Evolutionary conservation across 2,329 filamentous ascomycete species (phyloP).

Genomic region (Mycocentrospora acerina): DNA sequence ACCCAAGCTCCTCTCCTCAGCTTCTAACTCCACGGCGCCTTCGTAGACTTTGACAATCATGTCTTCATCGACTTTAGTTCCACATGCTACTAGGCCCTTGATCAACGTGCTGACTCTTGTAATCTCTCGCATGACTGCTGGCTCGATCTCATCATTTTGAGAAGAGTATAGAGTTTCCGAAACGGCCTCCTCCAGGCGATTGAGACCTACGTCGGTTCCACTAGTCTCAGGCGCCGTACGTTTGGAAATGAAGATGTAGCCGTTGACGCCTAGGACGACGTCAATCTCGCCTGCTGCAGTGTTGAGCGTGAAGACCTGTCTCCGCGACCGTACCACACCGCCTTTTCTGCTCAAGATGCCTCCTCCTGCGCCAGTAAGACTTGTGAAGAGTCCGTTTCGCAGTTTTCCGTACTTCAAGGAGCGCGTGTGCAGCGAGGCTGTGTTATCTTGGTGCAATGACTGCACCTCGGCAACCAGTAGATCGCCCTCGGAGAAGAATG

Average conservation of each 20-base stretch:
- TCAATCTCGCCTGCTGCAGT: slow-evolving; percentile 70
- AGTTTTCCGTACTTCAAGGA: slow-evolving; percentile 93
- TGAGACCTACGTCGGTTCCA: slow-evolving; percentile 65
- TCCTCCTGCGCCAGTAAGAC: slow-evolving; percentile 77
- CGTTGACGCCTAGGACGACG: slow-evolving; percentile 90
- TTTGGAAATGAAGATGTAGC: slow-evolving; percentile 93
- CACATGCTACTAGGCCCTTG: slow-evolving; percentile 76
- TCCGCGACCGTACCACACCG: slow-evolving; percentile 78
- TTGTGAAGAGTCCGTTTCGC: slow-evolving; percentile 86
- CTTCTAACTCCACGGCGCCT: slow-evolving; percentile 73
- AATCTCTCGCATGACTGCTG: slow-evolving; percentile 83
- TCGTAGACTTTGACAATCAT: slow-evolving; percentile 81
- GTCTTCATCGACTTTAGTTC: slow-evolving; percentile 85
- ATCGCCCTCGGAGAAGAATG: slow-evolving; percentile 96
- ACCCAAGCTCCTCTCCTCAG: slow-evolving; percentile 60
- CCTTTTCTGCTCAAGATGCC: slow-evolving; percentile 52
- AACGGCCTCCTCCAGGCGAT: slow-evolving; percentile 83
- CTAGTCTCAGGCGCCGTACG: slow-evolving; percentile 64
- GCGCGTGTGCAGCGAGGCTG: slow-evolving; percentile 84
- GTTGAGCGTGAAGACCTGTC: slow-evolving; percentile 80
- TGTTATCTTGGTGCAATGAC: slow-evolving; percentile 80
- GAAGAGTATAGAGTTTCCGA: slow-evolving; percentile 87
- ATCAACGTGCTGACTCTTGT: slow-evolving; percentile 80
- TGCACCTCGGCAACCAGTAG: slow-evolving; percentile 94
- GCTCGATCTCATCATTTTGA: slow-evolving; percentile 83